Conservation (phyloP, 106 monocot species). For the Acorus calamus region DNA sequence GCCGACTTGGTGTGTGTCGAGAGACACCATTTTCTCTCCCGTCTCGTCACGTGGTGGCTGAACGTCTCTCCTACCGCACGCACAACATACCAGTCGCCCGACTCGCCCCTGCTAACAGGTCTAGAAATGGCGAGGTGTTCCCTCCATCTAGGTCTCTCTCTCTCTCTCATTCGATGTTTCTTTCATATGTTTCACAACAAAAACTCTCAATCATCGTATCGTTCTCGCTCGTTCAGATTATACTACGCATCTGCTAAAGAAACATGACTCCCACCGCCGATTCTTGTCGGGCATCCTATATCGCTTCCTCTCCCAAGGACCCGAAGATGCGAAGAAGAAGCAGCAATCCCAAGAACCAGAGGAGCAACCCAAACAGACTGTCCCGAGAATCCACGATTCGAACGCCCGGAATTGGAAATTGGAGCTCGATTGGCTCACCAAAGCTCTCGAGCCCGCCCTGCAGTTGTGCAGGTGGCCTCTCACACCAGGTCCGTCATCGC, state of each 20-base stretch:
- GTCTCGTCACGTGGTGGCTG: no score
- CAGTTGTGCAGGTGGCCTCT: constrained; percentile 70
- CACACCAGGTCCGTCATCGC: constrained; percentile 30
- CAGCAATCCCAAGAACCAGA: no score
- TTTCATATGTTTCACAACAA: no score
- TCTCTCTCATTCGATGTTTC: no score
- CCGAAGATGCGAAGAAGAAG: background rate
- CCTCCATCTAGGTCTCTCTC: no score
- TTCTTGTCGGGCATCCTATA: constrained; percentile 18
- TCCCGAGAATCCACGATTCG: constrained; percentile 1
- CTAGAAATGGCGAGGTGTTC: no score
- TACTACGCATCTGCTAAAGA: constrained; percentile 7
- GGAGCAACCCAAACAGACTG: background rate
- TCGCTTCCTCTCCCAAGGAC: constrained; percentile 22
- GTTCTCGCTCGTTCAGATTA: constrained; percentile 13
- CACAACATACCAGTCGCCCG: no score
- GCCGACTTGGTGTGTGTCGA: no score
- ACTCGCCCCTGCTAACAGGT: no score
- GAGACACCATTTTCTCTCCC: no score
- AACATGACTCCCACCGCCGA: constrained; percentile 15
- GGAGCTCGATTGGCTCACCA: constrained; percentile 68
- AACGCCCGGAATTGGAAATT: constrained; percentile 49
- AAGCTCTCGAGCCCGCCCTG: constrained; percentile 67
- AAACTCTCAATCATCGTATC: no score
- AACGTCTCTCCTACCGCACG: no score